Percentiles rank a stretch among this genome's conserved stretches.
Evolutionary conservation across 768 basidiomycete species (phyloP).

Genomic region (Hericium rajendrae): DNA sequence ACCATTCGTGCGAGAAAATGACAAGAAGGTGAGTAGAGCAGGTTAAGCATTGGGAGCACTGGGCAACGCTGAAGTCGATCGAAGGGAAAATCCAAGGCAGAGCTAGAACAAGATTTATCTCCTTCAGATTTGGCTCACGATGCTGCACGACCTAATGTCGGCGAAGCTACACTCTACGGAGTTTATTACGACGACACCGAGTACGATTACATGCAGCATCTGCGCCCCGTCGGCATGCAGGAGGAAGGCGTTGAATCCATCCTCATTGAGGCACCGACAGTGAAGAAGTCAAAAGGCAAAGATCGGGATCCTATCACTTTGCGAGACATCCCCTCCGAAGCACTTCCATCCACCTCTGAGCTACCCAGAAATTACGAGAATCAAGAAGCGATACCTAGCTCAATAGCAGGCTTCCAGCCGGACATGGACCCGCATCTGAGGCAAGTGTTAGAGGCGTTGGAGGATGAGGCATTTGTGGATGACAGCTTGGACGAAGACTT

Average conservation of each 20-base stretch:
- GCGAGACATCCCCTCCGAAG: conserved; percentile 56
- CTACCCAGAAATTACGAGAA: conserved; percentile 68
- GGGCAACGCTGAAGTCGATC: conserved; percentile 1
- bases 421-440: conserved; percentile 95
- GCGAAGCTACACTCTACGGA: conserved; percentile 85
- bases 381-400: conserved; percentile 70
- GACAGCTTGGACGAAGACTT: conserved; percentile 67
- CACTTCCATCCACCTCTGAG: conserved; percentile 62
- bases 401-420: conserved; percentile 83
- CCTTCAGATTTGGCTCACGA: conserved; percentile 40
- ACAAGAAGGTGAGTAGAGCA: conserved; percentile 41
- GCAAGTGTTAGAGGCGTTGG: conserved; percentile 87
- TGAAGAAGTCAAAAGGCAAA: conserved; percentile 30
- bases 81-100: conserved; percentile 74
- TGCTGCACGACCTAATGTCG: conserved; percentile 44
- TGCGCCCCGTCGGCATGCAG: conserved; percentile 65
- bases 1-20: conserved; percentile 63
- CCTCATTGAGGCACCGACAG: conserved; percentile 65
- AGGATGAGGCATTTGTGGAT: conserved; percentile 92
- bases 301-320: conserved; percentile 31
- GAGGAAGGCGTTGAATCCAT: conserved; percentile 78
- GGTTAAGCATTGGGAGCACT: neutral
- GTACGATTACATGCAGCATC: conserved; percentile 98
- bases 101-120: conserved; percentile 55
- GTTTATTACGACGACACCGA: conserved; percentile 92